Evolutionary conservation across 2,329 filamentous ascomycete species (phyloP), one percentile per base, ranked within the genome.

Genomic region (Diaporthe nobilis): DNA sequence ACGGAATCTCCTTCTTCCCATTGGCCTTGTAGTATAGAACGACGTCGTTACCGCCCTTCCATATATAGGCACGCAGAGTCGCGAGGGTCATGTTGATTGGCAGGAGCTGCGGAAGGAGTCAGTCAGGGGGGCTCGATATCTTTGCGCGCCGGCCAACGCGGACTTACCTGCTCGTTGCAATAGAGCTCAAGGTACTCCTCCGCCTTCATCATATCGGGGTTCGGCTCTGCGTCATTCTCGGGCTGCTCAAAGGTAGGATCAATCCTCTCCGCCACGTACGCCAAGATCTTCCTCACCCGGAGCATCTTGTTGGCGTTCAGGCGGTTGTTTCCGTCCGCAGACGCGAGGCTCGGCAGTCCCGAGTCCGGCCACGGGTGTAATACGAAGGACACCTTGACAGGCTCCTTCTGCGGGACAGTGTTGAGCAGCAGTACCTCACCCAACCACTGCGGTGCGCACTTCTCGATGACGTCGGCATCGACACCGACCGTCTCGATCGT

Each of bases 251-350:
- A 44, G 13, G 73, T 75, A 10, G 91, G 89, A 80, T 98, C 96
- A 75, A 99, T 96, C 73, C 96, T 91, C 84, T 99, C 97, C 1
- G 95, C 95, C 25, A 99, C 92, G 81, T 99, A 99, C 0, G 92
- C 92, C 75, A 98, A 86, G 31, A 99, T 97, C 87, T 99, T 99
- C 86, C 95, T 96, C 4, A 97, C 95, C 63, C 97, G 91, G 70
- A 99, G 88, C 97, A 99, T 98, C 73, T 96, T 92, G 82, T 98
- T 99, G 15, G 97, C 97, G 82, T 98, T 99, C 71, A 99, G 89
- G 34, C 97, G 93, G 79, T 96, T 96, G 83, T 96, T 98, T 71
- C 93, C 93, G 81, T 98, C 95, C 5, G 91, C 85, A 34, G 92
- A 90, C 44, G 93, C 91, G 68, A 98, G 93, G 73, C 89, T 90